Evolutionary conservation across 805 yeast species (phyloP).

Genomic region (Saccharomyces mikatae): DNA sequence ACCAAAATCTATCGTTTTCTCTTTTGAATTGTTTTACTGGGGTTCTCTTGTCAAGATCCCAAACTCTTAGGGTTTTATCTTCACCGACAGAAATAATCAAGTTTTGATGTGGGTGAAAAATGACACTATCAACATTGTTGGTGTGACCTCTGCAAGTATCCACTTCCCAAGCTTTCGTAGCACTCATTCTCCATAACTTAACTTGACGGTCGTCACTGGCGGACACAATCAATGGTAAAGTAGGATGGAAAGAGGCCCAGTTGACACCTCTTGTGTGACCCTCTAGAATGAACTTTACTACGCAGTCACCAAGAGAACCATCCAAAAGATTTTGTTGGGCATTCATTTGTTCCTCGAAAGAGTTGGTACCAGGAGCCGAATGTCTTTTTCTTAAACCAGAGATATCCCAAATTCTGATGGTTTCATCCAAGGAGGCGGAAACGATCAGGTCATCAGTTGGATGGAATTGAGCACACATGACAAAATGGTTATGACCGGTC

Average conservation of each 20-base stretch:
- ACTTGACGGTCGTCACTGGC: slow-evolving; percentile 95
- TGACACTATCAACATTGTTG: slow-evolving; percentile 78
- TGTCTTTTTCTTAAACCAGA: slow-evolving; percentile 90
- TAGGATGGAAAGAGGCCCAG: slow-evolving; percentile 98
- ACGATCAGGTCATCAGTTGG: slow-evolving; percentile 91
- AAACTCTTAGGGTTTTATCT: slow-evolving; percentile 90
- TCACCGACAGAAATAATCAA: slow-evolving; percentile 88
- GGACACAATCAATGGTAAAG: slow-evolving; percentile 86
- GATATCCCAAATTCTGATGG: slow-evolving; percentile 99
- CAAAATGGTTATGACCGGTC: slow-evolving; percentile 97
- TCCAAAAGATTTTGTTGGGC: slow-evolving; percentile 68
- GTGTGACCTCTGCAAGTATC: slow-evolving; percentile 98
- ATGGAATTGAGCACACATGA: slow-evolving; percentile 96
- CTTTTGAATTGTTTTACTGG: slow-evolving; percentile 91
- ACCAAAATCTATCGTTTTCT: slow-evolving; percentile 92
- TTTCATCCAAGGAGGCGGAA: slow-evolving; percentile 92
- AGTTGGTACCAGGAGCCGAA: slow-evolving; percentile 61
- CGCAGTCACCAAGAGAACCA: slow-evolving; percentile 93
- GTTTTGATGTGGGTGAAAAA: slow-evolving; percentile 91
- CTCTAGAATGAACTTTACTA: slow-evolving; percentile 89
- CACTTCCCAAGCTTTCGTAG: slow-evolving; percentile 97
- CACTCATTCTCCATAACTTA: slow-evolving; percentile 95
- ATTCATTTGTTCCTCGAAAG: slow-evolving; percentile 37
- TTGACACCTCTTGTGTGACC: slow-evolving; percentile 98
- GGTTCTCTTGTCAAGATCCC: slow-evolving; percentile 92